These are phyloP conservation scores for Neofusicoccum kwambonambiense DNA, from an alignment of 2,329 filamentous ascomycete species.

Conservation along the genomic window DNA sequence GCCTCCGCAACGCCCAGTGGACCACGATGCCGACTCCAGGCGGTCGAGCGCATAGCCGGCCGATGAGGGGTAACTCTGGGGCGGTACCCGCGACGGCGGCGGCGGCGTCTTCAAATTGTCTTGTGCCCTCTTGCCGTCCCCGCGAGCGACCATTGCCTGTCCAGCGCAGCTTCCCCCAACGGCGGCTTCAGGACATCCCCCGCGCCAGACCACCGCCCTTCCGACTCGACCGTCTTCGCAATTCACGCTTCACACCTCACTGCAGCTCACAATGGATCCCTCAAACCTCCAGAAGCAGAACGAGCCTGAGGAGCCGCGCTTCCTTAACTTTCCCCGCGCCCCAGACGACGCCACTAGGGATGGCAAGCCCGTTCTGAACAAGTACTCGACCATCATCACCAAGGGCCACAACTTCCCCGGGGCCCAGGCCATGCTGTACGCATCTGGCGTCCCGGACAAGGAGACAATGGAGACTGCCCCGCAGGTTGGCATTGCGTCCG, in stretches of 20 bases:
- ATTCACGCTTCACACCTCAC: neutral
- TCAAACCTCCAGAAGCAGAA: slow-evolving; percentile 35
- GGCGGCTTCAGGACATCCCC: neutral
- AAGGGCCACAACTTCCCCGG: slow-evolving; percentile 86
- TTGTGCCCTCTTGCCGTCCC: slow-evolving; percentile 9
- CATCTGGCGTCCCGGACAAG: slow-evolving; percentile 79
- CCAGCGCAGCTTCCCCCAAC: neutral
- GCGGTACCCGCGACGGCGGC: neutral
- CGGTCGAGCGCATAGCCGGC: slow-evolving; percentile 3
- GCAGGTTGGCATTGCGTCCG: slow-evolving; percentile 85
- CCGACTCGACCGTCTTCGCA: no score
- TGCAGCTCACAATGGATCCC: slow-evolving; percentile 33
- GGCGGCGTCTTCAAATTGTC: neutral
- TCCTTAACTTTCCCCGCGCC: slow-evolving; percentile 58
- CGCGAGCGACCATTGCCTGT: neutral
- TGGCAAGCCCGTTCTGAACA: slow-evolving; percentile 70
- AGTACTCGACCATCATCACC: slow-evolving; percentile 81
- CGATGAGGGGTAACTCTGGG: slow-evolving; percentile 6
- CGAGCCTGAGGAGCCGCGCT: slow-evolving; percentile 43
- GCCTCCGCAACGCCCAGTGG: slow-evolving; percentile 5
- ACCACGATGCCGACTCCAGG: neutral
- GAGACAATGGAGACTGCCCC: slow-evolving; percentile 86
- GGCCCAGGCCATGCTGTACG: slow-evolving; percentile 92
- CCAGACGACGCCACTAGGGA: slow-evolving; percentile 53
- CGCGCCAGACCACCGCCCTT: neutral